Evolutionary conservation across 2,329 filamentous ascomycete genomes (phyloP).

Genomic region (Metarhizium brunneum): DNA sequence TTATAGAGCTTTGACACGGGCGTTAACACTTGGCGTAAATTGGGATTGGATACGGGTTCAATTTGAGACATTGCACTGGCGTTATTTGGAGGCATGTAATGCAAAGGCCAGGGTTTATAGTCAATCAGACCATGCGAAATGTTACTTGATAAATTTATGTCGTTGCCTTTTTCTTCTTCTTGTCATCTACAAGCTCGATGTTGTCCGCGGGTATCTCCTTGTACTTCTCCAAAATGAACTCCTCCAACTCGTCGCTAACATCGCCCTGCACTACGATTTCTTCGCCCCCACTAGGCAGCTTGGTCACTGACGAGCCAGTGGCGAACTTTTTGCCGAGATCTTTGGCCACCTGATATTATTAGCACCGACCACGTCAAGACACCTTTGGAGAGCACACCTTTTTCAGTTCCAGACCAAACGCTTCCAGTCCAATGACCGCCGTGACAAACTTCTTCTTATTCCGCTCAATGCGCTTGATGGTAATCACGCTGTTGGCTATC

Average conservation of each 20-base stretch:
- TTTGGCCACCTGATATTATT: slow-evolving; percentile 57
- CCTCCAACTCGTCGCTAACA: slow-evolving; percentile 86
- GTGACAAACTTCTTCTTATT: slow-evolving; percentile 98
- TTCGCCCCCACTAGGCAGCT: slow-evolving; percentile 75
- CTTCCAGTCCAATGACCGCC: slow-evolving; percentile 80
- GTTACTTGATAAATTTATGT: not conserved
- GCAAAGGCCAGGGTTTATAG: not conserved
- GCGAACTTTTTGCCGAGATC: slow-evolving; percentile 99
- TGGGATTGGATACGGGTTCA: not conserved
- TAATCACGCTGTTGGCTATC: slow-evolving; percentile 72
- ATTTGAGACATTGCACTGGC: not conserved
- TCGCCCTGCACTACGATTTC: slow-evolving; percentile 98
- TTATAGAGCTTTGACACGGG: not conserved
- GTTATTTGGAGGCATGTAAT: not conserved
- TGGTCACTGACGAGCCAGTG: slow-evolving; percentile 86
- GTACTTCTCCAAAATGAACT: slow-evolving; percentile 84
- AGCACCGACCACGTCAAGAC: not conserved
- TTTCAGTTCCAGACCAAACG: slow-evolving; percentile 86
- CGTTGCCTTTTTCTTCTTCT: slow-evolving; percentile 63
- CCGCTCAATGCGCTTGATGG: slow-evolving; percentile 93
- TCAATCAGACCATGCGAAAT: slow-evolving; percentile 1
- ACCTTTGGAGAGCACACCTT: slow-evolving; percentile 40
- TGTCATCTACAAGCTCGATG: slow-evolving; percentile 89
- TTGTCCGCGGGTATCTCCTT: slow-evolving; percentile 89
- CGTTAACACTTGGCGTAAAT: slow-evolving; percentile 3